Base-by-base conservation (phyloP, 2,329 filamentous ascomycete genomes). In the Emergomyces pasteurianus region DNA sequence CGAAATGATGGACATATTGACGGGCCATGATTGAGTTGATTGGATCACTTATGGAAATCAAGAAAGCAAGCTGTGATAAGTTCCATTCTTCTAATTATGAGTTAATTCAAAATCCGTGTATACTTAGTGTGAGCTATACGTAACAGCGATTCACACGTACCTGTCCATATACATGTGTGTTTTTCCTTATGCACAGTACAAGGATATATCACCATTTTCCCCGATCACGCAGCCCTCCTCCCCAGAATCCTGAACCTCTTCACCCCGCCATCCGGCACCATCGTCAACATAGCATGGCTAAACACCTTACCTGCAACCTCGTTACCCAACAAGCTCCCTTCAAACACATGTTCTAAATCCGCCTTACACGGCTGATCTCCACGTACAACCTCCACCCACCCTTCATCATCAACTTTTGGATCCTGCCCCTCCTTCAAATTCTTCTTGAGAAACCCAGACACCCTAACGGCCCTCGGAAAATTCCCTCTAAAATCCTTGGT, bases 261-360 rank as follows among this genome's bases (percentile, higher is more conserved):
- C 2, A 96, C 88, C 28, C 92, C 92, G 40, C 92, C 92, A 74
- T 97, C 92, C 0, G 92, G 92, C 67, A 96, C 90, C 72, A 96
- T 94, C 40, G 90, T 88, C 72, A 97, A 79, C 81, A 95, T 96
- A 26, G 92, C 85, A 75, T 94, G 91, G 14, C 88, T 90, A 69
- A 90, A 88, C 2, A 79, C 76, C 70, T 79, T 80, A 43, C 84
- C 83, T 49, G 89, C 89, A 91, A 92, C 67, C 89, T 60, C 16
- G 61, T 63, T 8, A 53, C 66, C 10, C 55, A 77, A 65, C 52
- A 73, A 72, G 9, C 69, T 67, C 0, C 68, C 70, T 59, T 75
- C 74, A 63, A 73, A 76, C 1, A 72, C 66, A 67, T 77, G 74
- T 66, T 76, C 73, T 4, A 69, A 72, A 64, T 78, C 74, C 1